phyloP scores from a whole-genome alignment of 768 basidiomycete genomes.

The Daedaleopsis sinensis region DNA sequence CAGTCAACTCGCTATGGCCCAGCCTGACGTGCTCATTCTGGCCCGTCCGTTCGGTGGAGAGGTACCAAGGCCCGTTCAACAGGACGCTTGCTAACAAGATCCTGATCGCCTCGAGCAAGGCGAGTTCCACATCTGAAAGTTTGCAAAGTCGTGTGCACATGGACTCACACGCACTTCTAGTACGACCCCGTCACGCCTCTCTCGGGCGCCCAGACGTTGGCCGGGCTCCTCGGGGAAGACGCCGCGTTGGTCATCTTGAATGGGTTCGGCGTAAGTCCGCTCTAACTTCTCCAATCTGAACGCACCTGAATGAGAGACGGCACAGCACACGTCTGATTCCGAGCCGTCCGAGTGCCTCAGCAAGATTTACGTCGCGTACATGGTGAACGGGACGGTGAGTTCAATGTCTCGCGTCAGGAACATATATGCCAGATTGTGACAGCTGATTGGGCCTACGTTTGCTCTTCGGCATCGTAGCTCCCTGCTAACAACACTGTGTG shows the following conservation, averaged over 20 bases:
- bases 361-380: background rate
- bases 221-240: slow-evolving; percentile 12
- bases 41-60: slow-evolving; percentile 23
- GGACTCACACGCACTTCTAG: background rate
- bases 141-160: background rate
- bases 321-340: slow-evolving; percentile 6
- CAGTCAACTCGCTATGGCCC: slow-evolving; percentile 8
- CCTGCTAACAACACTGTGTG: background rate
- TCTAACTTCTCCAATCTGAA: background rate
- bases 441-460: too few relatives aligned
- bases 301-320: background rate
- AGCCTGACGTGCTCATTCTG: slow-evolving; percentile 14
- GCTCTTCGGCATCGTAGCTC: background rate
- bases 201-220: slow-evolving; percentile 12
- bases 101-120: slow-evolving; percentile 21
- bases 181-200: slow-evolving; percentile 23
- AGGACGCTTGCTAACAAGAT: slow-evolving; percentile 17
- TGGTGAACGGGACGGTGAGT: slow-evolving; percentile 11
- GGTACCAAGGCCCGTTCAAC: slow-evolving; percentile 27
- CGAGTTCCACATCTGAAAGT: background rate
- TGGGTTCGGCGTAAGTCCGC: slow-evolving; percentile 15
- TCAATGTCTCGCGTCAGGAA: too few relatives aligned
- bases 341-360: slow-evolving; percentile 12
- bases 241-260: slow-evolving; percentile 11
- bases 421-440: too few relatives aligned